Base-by-base conservation (phyloP, 805 yeast species). In the Pichia scutulata region DNA sequence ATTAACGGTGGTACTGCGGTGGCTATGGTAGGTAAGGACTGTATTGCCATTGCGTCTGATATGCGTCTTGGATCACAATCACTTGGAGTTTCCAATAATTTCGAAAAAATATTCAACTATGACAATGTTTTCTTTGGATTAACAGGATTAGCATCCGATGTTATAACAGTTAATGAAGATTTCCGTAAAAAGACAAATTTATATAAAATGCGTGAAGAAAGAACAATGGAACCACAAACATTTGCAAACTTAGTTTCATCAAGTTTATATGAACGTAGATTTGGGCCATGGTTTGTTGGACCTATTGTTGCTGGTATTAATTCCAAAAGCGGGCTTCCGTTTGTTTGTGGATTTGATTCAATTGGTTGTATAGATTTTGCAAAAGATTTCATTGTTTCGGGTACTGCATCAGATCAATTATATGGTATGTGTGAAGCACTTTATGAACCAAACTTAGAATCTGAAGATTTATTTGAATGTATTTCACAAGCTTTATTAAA, bases 341-440 rank as follows among this genome's bases (percentile, higher is more conserved):
- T 85, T 65, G 79, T 93, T 52, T 93, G 98, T 64, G 95, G 96
- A 5, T 92, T 92, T 69, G 99, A 93, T 71, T 78, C 86, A 57
- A 93, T 93, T 64, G 99, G 99, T 14, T 89, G 97, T 72, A 89
- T 93, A 59, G 98, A 93, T 67, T 86, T 78, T 61, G 95, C 97
- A 48, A 80, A 88, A 60, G 99, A 93, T 70, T 93, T 93, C 65
- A 88, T 88, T 30, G 99, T 93, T 18, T 76, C 89, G 55, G 99
- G 99, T 52, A 93, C 99, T 2, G 97, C 97, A 7, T 70, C 89
- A n/a, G 96, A 92, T 64, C 99, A 93, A 72, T 75, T 93, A 51
- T 93, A 84, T 65, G 99, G 99, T 68, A 92, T 93, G 97, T 95
- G 99, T 71, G 99, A 93, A 72, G 79, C 95, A 13, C 75, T 93